These are phyloP conservation scores for grape (Vitis vinifera) DNA, from an alignment of 164 flowering plant genomes.

Conservation along the genomic window ASM3070453v1 NC_081812.1:2168001-2168500, in stretches of 20 bases:
- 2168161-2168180: too few relatives aligned
- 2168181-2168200: too few relatives aligned
- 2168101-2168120: too few relatives aligned
- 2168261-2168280: conserved; percentile 49
- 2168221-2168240: too few relatives aligned
- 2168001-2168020: too few relatives aligned
- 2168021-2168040: too few relatives aligned
- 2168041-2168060: too few relatives aligned
- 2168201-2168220: too few relatives aligned
- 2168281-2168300: conserved; percentile 79
- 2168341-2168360: conserved; percentile 43
- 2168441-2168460: conserved; percentile 49
- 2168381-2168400: conserved; percentile 39
- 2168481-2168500: neutral
- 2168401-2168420: conserved; percentile 68
- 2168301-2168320: conserved; percentile 77
- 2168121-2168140: too few relatives aligned
- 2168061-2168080: too few relatives aligned
- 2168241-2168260: conserved; percentile 4
- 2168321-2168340: conserved; percentile 31
- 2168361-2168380: conserved; percentile 25
- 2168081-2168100: too few relatives aligned
- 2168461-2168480: conserved; percentile 57
- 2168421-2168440: conserved; percentile 37
- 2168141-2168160: too few relatives aligned